Evolutionary conservation across 352 stramenopile genomes (phyloP).

Genomic region (Pythium chondricola): DNA sequence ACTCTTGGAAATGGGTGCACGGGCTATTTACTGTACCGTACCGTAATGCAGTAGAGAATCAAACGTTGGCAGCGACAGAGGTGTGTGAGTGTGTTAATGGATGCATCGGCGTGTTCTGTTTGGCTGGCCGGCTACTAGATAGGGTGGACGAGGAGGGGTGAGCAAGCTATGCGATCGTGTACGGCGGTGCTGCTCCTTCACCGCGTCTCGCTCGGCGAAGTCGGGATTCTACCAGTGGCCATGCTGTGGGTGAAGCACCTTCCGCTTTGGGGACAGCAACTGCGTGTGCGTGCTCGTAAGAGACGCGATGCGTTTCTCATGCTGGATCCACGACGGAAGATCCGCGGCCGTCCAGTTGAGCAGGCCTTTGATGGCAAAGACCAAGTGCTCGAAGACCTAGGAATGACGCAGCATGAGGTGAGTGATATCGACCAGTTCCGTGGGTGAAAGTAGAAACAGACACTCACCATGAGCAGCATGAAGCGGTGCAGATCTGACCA

Average conservation of each 20-base stretch:
- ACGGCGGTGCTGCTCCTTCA: no score
- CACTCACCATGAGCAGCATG: constrained; percentile 51
- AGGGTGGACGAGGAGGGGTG: no score
- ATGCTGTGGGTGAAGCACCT: constrained; percentile 1
- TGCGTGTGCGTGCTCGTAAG: constrained; percentile 21
- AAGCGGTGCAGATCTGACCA: constrained; percentile 56
- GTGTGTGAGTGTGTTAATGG: no score
- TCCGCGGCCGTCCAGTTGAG: constrained; percentile 48
- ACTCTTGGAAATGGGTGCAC: no score
- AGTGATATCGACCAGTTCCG: neutral
- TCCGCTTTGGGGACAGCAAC: constrained; percentile 14
- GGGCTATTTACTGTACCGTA: no score
- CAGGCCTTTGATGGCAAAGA: constrained; percentile 52
- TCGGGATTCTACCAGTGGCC: constrained; percentile 17
- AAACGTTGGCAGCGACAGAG: no score
- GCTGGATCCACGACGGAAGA: constrained; percentile 34
- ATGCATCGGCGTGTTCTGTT: no score
- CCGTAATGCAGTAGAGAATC: no score
- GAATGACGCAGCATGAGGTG: neutral
- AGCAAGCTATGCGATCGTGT: no score
- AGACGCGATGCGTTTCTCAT: constrained; percentile 30
- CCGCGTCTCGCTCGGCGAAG: no score
- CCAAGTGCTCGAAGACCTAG: constrained; percentile 42
- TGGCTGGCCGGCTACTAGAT: no score
- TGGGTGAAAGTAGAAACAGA: neutral